A percentile compares a stretch with the other conserved stretches of the same genome.
Conservation (phyloP, 176 grass and related monocot genomes). For the Triticum timopheevii region DNA sequence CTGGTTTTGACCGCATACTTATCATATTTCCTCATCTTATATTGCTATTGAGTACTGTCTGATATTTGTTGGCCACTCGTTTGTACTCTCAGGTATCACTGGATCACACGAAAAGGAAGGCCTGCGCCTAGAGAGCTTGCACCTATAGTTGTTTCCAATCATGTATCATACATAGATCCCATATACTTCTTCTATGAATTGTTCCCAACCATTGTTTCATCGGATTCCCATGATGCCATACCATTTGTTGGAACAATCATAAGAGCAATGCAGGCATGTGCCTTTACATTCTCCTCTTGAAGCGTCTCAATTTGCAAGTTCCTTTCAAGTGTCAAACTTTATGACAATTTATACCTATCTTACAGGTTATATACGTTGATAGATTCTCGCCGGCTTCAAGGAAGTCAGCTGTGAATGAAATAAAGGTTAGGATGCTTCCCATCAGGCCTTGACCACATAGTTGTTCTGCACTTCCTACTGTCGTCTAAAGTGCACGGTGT, state of each 20-base stretch:
- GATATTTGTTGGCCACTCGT: conserved; percentile 5
- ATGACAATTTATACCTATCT: conserved; percentile 4
- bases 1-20: background rate
- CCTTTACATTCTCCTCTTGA: background rate
- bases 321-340: conserved; percentile 30
- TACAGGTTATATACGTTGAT: conserved; percentile 98
- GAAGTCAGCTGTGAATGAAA: conserved; percentile 92
- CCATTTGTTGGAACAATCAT: conserved; percentile 98
- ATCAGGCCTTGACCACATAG: background rate
- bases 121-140: conserved; percentile 84
- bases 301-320: background rate
- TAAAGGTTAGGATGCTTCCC: conserved; percentile 72
- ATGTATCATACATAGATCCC: conserved; percentile 90
- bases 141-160: conserved; percentile 96
- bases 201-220: conserved; percentile 96
- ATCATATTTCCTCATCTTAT: background rate
- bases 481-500: background rate
- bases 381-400: conserved; percentile 89
- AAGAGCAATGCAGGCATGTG: conserved; percentile 91
- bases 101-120: conserved; percentile 92
- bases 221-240: conserved; percentile 89
- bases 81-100: conserved; percentile 67
- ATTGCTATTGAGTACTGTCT: background rate
- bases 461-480: background rate
- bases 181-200: conserved; percentile 98